phyloP scores from a whole-genome alignment of 208 protist species.

The Trypanosoma caninum region DNA sequence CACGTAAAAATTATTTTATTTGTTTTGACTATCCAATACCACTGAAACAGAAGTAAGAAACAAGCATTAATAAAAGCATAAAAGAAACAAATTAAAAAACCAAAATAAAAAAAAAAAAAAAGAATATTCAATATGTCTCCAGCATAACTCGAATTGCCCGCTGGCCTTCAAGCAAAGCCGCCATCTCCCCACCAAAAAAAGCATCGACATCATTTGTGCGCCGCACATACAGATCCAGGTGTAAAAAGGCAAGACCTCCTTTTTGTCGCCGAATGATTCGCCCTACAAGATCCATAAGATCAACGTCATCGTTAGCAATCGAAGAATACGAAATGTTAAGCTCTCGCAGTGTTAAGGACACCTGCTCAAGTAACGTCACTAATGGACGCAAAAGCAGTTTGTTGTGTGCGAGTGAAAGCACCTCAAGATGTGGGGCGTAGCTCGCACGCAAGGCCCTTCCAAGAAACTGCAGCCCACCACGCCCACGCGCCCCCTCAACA shows the following conservation, averaged over 20 bases:
- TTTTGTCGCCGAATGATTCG: conserved; percentile 49
- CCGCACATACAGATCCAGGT: conserved; percentile 28
- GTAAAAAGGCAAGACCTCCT: conserved; percentile 16
- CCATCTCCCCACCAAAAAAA: conserved; percentile 5
- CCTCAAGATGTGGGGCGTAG: conserved; percentile 41
- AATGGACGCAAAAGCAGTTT: conserved; percentile 44
- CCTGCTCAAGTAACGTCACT: conserved; percentile 61
- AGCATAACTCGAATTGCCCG: conserved; percentile 23
- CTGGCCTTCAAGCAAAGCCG: conserved; percentile 28
- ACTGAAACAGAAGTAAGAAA: neutral
- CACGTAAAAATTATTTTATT: neutral
- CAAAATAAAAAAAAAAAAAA: conserved; percentile 9
- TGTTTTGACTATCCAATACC: neutral
- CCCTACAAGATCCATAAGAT: conserved; percentile 40
- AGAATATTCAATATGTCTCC: neutral
- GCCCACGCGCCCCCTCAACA: conserved; percentile 1
- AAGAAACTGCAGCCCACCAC: conserved; percentile 44
- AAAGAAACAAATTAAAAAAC: neutral
- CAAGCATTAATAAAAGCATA: neutral
- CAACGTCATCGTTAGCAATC: conserved; percentile 35
- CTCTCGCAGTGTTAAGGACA: conserved; percentile 29
- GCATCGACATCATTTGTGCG: neutral
- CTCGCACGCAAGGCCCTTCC: conserved; percentile 54
- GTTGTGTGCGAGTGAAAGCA: conserved; percentile 54
- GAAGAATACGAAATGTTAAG: conserved; percentile 45